Evolutionary conservation across 208 protist genomes (phyloP).

Genomic region (Wallacemonas sp.): DNA sequence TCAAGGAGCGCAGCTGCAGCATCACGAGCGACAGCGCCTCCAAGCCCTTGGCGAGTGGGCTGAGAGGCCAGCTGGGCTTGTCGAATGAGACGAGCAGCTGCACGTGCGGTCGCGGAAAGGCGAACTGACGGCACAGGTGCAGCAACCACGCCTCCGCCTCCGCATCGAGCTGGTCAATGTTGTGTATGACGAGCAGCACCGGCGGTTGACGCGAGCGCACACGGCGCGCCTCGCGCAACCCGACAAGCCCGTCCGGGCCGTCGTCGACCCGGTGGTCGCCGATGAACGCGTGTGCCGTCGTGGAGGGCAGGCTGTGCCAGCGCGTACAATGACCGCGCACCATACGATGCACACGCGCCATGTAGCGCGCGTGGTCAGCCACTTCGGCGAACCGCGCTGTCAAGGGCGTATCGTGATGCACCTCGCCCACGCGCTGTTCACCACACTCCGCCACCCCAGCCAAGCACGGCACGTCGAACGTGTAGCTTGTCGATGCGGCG

Average conservation of each 20-base stretch:
- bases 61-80: slow-evolving; percentile 47
- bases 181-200: slow-evolving; percentile 60
- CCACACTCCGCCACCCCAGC: no score
- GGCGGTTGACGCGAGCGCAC: slow-evolving; percentile 9
- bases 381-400: background rate
- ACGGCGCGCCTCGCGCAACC: background rate
- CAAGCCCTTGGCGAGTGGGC: slow-evolving; percentile 16
- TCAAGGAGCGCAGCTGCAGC: slow-evolving; percentile 55
- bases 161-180: slow-evolving; percentile 56
- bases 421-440: background rate
- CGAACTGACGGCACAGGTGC: slow-evolving; percentile 34
- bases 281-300: slow-evolving; percentile 8
- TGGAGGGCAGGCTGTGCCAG: slow-evolving; percentile 37
- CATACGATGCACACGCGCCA: background rate
- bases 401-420: background rate
- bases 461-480: background rate
- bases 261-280: background rate
- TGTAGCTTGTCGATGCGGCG: background rate
- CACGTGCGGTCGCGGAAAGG: slow-evolving; percentile 32
- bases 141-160: slow-evolving; percentile 31
- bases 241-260: background rate
- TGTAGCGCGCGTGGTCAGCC: background rate
- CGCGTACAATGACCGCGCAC: slow-evolving; percentile 27
- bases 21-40: slow-evolving; percentile 32
- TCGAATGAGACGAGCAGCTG: slow-evolving; percentile 64